Evolutionary conservation across 1,284 basidiomycete genomes (phyloP), one percentile per base, ranked within the genome.

Genomic region (Ustilago crameri): DNA sequence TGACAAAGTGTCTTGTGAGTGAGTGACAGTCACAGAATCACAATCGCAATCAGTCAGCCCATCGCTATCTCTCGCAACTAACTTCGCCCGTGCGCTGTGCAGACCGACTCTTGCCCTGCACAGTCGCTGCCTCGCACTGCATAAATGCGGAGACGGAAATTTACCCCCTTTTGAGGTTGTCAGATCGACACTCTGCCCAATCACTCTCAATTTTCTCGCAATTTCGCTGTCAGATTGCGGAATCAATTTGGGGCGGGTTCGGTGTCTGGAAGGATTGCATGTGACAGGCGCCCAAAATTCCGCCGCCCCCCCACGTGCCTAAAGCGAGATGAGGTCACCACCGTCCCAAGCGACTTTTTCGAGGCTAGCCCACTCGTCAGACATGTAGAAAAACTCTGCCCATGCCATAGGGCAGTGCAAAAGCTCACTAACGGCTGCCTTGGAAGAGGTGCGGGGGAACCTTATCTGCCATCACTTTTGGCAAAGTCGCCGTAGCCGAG

Each of bases 271-370:
- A 12, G 9, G 18, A 23, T 42, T 42, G 41, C 41, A 42, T 42
- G 41, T 42, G 41, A 42, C 41, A 42, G 41, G 41, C 41, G 23
- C 20, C 41, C 30, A 30, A 30, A 30, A 5, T 30, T 30, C 7
- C 12, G 30, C 30, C n/a, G n/a, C 9, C 18, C 9, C 9, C 38
- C 41, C 41, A 42, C 41, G 41, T 42, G 41, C 10, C 10, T 22
- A 12, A 22, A 23, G 41, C 22, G 41, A 15, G 41, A 42, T 42
- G 41, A 42, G 41, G 41, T 42, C 41, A 42, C 41, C 41, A 20
- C 3, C 9, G 12, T 23, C 4, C 5, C 7, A 38, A 9, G 30
- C 30, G 30, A 30, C 30, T 30, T 12, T 24, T 20, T 3, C 20
- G 15, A 35, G 34, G n/a, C 34, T n/a, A 41, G 40, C 34, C 12